Conservation (phyloP, 805 yeast species). For the Candida corydali region DNA sequence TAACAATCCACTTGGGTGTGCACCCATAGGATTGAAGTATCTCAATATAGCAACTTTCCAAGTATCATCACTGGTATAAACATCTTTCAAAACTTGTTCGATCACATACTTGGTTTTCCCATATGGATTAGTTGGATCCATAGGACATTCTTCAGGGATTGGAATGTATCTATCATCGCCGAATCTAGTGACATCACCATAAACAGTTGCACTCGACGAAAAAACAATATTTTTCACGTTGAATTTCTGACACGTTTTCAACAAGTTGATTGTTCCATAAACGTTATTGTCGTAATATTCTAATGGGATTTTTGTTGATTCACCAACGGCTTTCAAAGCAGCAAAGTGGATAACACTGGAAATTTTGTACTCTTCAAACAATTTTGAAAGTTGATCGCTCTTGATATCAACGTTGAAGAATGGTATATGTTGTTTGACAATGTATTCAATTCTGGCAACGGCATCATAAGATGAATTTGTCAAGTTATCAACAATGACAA, state of each 20-base stretch:
- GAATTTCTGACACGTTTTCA: conserved; percentile 47
- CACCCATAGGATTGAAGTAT: conserved; percentile 83
- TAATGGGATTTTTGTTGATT: conserved; percentile 64
- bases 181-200: conserved; percentile 75
- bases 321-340: conserved; percentile 81
- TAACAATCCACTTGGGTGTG: conserved; percentile 74
- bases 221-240: conserved; percentile 57
- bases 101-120: conserved; percentile 68
- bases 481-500: conserved; percentile 70
- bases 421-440: conserved; percentile 46
- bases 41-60: conserved; percentile 63
- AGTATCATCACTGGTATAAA: conserved; percentile 38
- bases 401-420: conserved; percentile 56
- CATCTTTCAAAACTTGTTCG: conserved; percentile 58
- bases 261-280: conserved; percentile 55
- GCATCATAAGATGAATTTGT: conserved; percentile 66
- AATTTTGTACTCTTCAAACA: conserved; percentile 48
- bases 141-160: conserved; percentile 73
- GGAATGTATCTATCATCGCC: conserved; percentile 58
- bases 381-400: conserved; percentile 44
- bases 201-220: conserved; percentile 78
- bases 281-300: conserved; percentile 67
- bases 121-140: conserved; percentile 73
- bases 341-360: conserved; percentile 74
- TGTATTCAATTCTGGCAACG: conserved; percentile 54